Evolutionary conservation across 768 basidiomycete genomes (phyloP), one percentile per base, ranked within the genome.

Genomic region (Mycena indigotica): DNA sequence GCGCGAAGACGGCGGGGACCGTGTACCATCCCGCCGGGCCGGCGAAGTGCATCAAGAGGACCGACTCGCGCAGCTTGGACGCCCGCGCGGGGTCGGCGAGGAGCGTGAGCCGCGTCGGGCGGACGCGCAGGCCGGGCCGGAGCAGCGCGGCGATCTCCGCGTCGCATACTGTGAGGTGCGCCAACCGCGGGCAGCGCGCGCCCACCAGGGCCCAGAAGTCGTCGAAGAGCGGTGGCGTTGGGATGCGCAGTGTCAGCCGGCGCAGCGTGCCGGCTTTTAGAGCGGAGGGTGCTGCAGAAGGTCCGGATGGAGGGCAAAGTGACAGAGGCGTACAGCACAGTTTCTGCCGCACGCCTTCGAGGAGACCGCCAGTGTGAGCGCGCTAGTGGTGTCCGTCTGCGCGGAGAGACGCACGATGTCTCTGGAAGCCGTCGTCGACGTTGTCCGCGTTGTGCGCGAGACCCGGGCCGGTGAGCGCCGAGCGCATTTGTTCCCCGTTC

Each of bases 271-370:
- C 40, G 15, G 19, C 28, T 26, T 41, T 57, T 57, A 8, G 39
- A 51, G 10, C 50, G 38, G 24, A 52, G 39, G 21, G 56, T 46
- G 41, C 21, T 25, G 10, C 28, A 25, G 23, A 57, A 57, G 17
- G 21, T 26, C 39, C 50, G 55, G 19, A 24, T 21, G n/a, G 50
- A 57, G 19, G 28, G 15, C 50, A 57, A n/a, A n/a, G 38, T 29
- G 30, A 51, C n/a, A 13, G 48, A 39, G 19, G 2, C 8, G 50
- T 57, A 57, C 12, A 57, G 21, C 12, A 51, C 28, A 13, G 50
- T 25, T 28, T 57, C 55, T 19, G 29, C 55, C 32, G 50, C 29
- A 3, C 49, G 55, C 38, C 23, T 51, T 57, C 26, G 50, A 57
- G 19, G 44, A 46, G 3, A 51, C 23, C 19, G 55, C 49, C 15